Conservation (phyloP, 2,329 filamentous ascomycete genomes). For the Pseudocercospora macadamiae region DNA sequence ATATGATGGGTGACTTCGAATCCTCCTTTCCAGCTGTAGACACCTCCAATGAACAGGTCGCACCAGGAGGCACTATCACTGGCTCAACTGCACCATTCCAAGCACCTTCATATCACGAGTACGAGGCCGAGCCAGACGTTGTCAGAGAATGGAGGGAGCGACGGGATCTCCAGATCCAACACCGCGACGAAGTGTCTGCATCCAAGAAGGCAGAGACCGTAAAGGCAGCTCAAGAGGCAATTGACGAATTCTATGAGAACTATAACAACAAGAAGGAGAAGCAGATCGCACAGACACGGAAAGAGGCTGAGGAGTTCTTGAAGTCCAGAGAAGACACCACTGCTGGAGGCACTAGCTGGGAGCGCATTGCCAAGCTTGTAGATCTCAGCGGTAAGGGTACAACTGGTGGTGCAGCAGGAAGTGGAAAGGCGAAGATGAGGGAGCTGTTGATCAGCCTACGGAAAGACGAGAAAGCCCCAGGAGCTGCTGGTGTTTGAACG, state of each 20-base stretch:
- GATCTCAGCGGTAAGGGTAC: constrained; percentile 92
- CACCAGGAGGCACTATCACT: constrained; percentile 78
- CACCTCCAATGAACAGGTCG: constrained; percentile 71
- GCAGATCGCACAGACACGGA: constrained; percentile 80
- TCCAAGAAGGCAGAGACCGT: constrained; percentile 83
- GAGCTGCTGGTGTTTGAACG: constrained; percentile 49
- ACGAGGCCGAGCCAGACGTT: constrained; percentile 86
- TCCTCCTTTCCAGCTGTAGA: constrained; percentile 87
- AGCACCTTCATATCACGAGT: constrained; percentile 56
- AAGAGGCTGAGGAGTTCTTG: constrained; percentile 92
- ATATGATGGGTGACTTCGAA: constrained; percentile 68
- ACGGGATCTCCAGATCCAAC: constrained; percentile 78
- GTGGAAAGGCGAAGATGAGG: constrained; percentile 94
- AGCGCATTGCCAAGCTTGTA: constrained; percentile 96
- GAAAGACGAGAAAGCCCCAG: constrained; percentile 88
- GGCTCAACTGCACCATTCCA: constrained; percentile 64
- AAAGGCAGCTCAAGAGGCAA: constrained; percentile 87
- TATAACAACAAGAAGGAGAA: constrained; percentile 99
- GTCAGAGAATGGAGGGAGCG: constrained; percentile 89
- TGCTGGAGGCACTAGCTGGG: constrained; percentile 95
- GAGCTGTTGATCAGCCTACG: constrained; percentile 83
- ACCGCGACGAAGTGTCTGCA: constrained; percentile 81
- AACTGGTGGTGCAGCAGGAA: constrained; percentile 83
- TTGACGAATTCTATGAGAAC: constrained; percentile 99
- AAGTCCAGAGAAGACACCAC: constrained; percentile 88